Evolutionary conservation across 2,329 filamentous ascomycete genomes (phyloP).

Genomic region (Lasiodiplodia gonubiensis): DNA sequence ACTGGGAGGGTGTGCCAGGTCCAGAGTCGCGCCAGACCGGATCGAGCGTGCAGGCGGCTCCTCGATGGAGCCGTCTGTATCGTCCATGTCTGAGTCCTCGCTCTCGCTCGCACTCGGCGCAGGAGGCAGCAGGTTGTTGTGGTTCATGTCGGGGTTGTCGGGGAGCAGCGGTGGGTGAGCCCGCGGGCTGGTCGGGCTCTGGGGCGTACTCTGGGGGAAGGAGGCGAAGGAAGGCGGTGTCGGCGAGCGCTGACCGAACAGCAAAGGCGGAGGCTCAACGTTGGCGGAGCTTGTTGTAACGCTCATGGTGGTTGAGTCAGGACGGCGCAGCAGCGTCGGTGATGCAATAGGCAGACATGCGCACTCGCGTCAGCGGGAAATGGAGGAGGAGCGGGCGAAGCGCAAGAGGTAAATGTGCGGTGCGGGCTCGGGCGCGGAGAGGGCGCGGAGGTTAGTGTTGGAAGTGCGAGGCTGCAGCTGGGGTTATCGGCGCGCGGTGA

Average conservation of each 20-base stretch:
- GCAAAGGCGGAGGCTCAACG: conserved; percentile 45
- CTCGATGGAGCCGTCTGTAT: conserved; percentile 32
- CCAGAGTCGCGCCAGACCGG: background rate
- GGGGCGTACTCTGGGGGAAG: conserved; percentile 36
- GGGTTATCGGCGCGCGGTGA: conserved; percentile 11
- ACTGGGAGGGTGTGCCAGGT: background rate
- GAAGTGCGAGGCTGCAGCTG: conserved; percentile 21
- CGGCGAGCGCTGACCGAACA: conserved; percentile 43
- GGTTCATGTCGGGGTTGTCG: conserved; percentile 44
- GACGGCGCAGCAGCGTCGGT: background rate
- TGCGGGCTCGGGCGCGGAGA: conserved; percentile 1
- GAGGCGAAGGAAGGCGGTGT: conserved; percentile 43
- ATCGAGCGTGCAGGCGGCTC: background rate
- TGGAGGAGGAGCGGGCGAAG: background rate
- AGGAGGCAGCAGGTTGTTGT: conserved; percentile 40
- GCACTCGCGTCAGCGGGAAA: conserved; percentile 3
- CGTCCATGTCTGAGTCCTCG: conserved; percentile 38
- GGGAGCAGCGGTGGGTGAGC: conserved; percentile 32
- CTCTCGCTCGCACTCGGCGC: conserved; percentile 37
- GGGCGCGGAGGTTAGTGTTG: background rate
- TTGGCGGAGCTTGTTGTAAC: conserved; percentile 39
- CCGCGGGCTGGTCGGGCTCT: conserved; percentile 26
- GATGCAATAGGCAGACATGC: conserved; percentile 11
- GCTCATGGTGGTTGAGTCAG: conserved; percentile 42
- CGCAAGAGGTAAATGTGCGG: conserved; percentile 8